Percentiles rank a stretch among this genome's conserved stretches.
These are phyloP conservation scores for Agapanthus africanus DNA, from an alignment of 106 monocot species.

Conservation along the genomic window DNA sequence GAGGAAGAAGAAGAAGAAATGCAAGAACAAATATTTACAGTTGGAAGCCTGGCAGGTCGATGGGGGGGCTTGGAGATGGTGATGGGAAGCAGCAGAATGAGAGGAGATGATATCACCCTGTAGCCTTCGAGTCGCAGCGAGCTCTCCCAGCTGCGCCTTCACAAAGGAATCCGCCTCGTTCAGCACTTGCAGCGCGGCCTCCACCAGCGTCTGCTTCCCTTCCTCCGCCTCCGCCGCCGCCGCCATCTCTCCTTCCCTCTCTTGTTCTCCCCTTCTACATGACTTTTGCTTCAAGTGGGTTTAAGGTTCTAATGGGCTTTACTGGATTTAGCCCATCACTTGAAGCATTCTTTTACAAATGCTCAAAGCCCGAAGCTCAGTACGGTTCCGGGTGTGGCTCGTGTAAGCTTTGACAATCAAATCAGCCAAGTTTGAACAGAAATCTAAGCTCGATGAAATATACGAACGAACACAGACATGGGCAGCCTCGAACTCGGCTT, in stretches of 20 bases:
- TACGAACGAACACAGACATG: too few relatives aligned
- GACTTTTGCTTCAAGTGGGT: too few relatives aligned
- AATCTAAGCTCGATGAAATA: too few relatives aligned
- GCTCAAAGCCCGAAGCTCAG: too few relatives aligned
- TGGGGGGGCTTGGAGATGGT: slow-evolving; percentile 31
- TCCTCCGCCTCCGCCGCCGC: not conserved
- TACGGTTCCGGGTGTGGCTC: too few relatives aligned
- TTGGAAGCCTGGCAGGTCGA: slow-evolving; percentile 51
- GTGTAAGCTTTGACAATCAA: too few relatives aligned
- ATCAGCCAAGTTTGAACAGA: too few relatives aligned
- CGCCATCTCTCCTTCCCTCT: not conserved
- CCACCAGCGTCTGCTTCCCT: slow-evolving; percentile 42
- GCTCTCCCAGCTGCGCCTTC: slow-evolving; percentile 66
- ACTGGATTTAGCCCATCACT: too few relatives aligned
- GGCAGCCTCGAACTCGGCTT: too few relatives aligned
- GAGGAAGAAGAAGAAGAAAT: too few relatives aligned
- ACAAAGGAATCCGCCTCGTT: slow-evolving; percentile 50
- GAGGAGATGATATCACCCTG: slow-evolving; percentile 41
- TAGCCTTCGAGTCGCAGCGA: slow-evolving; percentile 42
- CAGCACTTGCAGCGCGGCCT: slow-evolving; percentile 55
- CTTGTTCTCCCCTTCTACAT: not conserved
- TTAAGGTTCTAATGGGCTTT: too few relatives aligned
- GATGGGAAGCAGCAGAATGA: slow-evolving; percentile 3
- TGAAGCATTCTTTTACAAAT: too few relatives aligned
- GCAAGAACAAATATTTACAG: slow-evolving; percentile 13